These are phyloP conservation scores for Fraxinus pennsylvanica DNA, from an alignment of 257 asterid genomes.

Conservation along the genomic window DNA sequence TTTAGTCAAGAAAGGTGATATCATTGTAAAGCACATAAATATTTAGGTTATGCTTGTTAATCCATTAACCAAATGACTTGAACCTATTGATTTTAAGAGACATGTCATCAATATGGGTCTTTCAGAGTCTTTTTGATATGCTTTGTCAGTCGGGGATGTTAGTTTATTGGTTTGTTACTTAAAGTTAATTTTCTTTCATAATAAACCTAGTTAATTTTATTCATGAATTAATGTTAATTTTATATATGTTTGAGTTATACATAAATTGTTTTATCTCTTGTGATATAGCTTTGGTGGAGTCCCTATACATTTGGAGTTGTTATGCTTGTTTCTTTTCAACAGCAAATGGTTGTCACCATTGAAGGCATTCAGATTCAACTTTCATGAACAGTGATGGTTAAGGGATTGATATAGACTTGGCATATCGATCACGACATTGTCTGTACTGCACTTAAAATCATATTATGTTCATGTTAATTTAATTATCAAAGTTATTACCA, in stretches of 20 bases:
- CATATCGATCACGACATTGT: neutral
- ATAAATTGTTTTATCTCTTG: neutral
- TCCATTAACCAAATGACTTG: neutral
- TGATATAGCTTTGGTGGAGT: neutral
- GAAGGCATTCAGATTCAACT: neutral
- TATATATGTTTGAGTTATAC: too few species aligned
- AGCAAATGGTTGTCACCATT: neutral
- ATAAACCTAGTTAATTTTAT: too few species aligned
- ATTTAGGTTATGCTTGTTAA: neutral
- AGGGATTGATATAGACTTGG: neutral
- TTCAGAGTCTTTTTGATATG: neutral
- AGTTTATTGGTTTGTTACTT: neutral
- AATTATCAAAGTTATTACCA: too few species aligned
- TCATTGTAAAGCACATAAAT: neutral
- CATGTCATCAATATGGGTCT: neutral
- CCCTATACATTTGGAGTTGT: neutral
- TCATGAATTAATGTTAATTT: too few species aligned
- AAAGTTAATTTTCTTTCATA: too few species aligned
- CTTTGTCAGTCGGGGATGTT: neutral
- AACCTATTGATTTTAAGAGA: neutral
- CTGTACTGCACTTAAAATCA: neutral
- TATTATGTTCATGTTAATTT: too few species aligned
- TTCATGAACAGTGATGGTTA: neutral
- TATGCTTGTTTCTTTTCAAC: neutral
- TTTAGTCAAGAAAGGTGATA: neutral